Evolutionary conservation across 805 yeast species (phyloP), one percentile per base, ranked within the genome.

Genomic region (Lipomyces mesembrius): DNA sequence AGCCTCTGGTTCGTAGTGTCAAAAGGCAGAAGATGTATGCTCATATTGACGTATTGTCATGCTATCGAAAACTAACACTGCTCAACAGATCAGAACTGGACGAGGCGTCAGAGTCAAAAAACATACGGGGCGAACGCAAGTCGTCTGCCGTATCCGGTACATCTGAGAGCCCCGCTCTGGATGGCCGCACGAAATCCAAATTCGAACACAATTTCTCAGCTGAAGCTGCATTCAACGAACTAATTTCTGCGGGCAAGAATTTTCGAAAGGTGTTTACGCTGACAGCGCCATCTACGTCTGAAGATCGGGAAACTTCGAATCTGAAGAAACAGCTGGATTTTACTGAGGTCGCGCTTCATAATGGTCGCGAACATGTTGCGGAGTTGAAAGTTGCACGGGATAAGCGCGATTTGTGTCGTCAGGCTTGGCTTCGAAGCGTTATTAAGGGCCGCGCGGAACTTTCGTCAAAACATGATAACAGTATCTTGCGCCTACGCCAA

Each of bases 161-260:
- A 6, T n/a, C 22, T 12, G 49, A 43, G 9, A n/a, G 22, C 49
- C 9, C 20, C 3, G 20, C 49, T 6, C 20, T 5, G 8, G 49
- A 43, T 17, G 49, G 60, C 25, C 61, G 32, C 25, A 17, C 49
- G n/a, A 65, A 65, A 39, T 54, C 65, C 22, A 68, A 69, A 39
- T 69, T 69, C 27, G 70, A 69, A 32, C 72, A 69, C 63, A 69
- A 69, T 27, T 69, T 69, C 49, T 62, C 72, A 2, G 71, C 72
- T 17, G 72, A 69, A 37, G 70, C 57, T 11, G 72, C 72, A 17
- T 69, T 69, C 60, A 63, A 53, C 12, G 72, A 69, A 34, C 37
- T 69, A 11, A 14, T 68, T 9, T 67, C 63, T 3, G 69, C 72
- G 2, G 64, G 66, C 4, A 34, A 55, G 46, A 49, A 55, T 27